Percentiles rank a stretch among this genome's conserved stretches.
Conservation (phyloP, 2,329 filamentous ascomycete species). For the Penicillium sp. region DNA sequence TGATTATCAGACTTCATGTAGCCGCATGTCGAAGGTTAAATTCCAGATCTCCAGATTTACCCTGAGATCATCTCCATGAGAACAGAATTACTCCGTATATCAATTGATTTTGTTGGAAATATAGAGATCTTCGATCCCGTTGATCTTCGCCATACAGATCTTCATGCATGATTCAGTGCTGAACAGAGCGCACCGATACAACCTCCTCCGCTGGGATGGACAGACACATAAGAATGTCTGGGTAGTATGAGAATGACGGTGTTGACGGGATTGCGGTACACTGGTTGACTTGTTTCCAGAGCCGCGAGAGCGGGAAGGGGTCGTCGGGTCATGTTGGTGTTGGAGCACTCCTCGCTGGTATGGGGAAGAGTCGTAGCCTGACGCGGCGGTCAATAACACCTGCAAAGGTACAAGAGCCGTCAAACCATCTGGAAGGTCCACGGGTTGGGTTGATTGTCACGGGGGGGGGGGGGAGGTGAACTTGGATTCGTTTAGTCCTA, state of each 20-base stretch:
- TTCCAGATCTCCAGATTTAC: too few species aligned
- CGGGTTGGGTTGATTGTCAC: too few species aligned
- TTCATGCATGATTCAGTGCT: too few species aligned
- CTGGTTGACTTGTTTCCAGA: constrained; percentile 56
- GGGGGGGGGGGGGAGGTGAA: too few species aligned
- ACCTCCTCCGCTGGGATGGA: constrained; percentile 60
- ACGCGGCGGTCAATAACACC: constrained; percentile 65
- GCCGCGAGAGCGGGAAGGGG: constrained; percentile 57
- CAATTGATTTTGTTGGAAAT: too few species aligned
- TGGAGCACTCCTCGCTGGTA: constrained; percentile 68
- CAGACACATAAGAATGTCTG: constrained; percentile 57
- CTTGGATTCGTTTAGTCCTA: too few species aligned
- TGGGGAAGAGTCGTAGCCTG: constrained; percentile 62
- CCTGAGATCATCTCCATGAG: too few species aligned
- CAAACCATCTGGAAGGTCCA: constrained; percentile 60
- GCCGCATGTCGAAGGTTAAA: too few species aligned
- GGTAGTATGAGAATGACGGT: constrained; percentile 61
- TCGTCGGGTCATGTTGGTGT: constrained; percentile 64
- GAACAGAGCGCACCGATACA: constrained; percentile 62
- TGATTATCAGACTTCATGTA: too few species aligned
- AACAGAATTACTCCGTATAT: too few species aligned
- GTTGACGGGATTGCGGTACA: constrained; percentile 62
- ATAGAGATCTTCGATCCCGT: too few species aligned
- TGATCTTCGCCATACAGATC: too few species aligned
- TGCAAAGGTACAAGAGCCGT: constrained; percentile 65